A percentile compares a stretch with the other conserved stretches of the same genome.
phyloP scores from a whole-genome alignment of 2,329 filamentous ascomycete species.

The Emergomyces pasteurianus region DNA sequence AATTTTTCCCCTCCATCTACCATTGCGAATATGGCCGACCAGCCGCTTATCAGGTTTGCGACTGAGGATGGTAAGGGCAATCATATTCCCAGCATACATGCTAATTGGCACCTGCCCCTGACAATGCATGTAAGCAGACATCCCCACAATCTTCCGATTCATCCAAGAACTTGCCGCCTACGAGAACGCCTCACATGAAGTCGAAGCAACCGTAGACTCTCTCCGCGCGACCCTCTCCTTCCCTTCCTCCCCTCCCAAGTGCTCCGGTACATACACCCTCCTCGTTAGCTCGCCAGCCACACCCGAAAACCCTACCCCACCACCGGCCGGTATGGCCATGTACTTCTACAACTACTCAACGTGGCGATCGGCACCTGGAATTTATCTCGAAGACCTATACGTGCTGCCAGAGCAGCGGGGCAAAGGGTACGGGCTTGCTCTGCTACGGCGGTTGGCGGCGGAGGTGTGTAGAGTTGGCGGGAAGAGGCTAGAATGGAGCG shows the following conservation, averaged over 20 bases:
- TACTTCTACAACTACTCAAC: constrained; percentile 97
- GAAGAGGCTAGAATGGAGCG: constrained; percentile 74
- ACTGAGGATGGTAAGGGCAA: constrained; percentile 25
- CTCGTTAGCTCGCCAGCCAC: constrained; percentile 46
- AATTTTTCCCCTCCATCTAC: neutral
- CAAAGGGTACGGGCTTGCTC: constrained; percentile 64
- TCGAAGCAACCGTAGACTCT: constrained; percentile 65
- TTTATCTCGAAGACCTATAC: constrained; percentile 91
- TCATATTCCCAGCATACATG: neutral
- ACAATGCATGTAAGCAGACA: constrained; percentile 43
- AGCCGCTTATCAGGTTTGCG: constrained; percentile 30
- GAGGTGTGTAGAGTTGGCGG: constrained; percentile 64
- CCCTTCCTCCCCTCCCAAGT: constrained; percentile 39
- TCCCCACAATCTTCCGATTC: constrained; percentile 65
- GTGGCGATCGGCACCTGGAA: constrained; percentile 74
- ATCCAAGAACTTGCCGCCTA: constrained; percentile 81
- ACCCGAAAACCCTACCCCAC: constrained; percentile 25
- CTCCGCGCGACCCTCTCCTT: constrained; percentile 71
- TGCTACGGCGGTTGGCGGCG: constrained; percentile 66
- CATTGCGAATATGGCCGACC: constrained; percentile 18
- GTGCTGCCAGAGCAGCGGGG: constrained; percentile 60
- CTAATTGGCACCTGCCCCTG: too few species aligned
- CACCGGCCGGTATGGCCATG: constrained; percentile 64
- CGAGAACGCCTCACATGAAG: constrained; percentile 61
- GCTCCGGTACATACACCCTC: constrained; percentile 61